phyloP scores from a whole-genome alignment of 2,329 filamentous ascomycete genomes.

The Penicillium decumbens region DNA sequence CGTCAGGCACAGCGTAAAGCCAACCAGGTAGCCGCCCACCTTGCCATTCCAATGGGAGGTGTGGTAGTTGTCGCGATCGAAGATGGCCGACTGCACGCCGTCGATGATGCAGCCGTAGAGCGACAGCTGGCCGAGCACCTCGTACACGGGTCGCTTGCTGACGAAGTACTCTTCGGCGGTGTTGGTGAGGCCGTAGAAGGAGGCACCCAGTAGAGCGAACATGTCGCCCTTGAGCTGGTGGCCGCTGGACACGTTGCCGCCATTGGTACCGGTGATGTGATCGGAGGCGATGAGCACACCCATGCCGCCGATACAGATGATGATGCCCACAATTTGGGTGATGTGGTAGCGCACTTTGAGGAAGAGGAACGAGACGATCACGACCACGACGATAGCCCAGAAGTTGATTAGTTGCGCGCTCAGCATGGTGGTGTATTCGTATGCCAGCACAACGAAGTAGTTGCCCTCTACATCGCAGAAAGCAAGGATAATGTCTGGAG shows the following conservation, averaged over 20 bases:
- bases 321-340: conserved; percentile 78
- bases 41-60: conserved; percentile 60
- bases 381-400: conserved; percentile 94
- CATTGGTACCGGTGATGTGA: conserved; percentile 71
- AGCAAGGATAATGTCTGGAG: conserved; percentile 69
- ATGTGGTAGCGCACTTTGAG: conserved; percentile 84
- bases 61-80: conserved; percentile 72
- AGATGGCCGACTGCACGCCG: conserved; percentile 83
- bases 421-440: conserved; percentile 85
- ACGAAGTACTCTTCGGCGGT: conserved; percentile 94
- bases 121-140: conserved; percentile 86
- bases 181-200: conserved; percentile 86
- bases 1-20: conserved; percentile 76
- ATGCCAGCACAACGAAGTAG: conserved; percentile 95
- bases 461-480: conserved; percentile 96
- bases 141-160: conserved; percentile 77
- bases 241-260: conserved; percentile 53
- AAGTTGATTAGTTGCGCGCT: conserved; percentile 96
- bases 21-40: conserved; percentile 77
- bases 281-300: conserved; percentile 82
- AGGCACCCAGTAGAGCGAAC: conserved; percentile 83
- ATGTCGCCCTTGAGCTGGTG: conserved; percentile 85
- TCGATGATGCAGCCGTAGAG: conserved; percentile 88
- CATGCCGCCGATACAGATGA: conserved; percentile 86
- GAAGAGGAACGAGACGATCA: conserved; percentile 74